These are phyloP conservation scores for Euptelea pleiosperma DNA, from an alignment of 164 flowering plant genomes.

Conservation along the genomic window DNA sequence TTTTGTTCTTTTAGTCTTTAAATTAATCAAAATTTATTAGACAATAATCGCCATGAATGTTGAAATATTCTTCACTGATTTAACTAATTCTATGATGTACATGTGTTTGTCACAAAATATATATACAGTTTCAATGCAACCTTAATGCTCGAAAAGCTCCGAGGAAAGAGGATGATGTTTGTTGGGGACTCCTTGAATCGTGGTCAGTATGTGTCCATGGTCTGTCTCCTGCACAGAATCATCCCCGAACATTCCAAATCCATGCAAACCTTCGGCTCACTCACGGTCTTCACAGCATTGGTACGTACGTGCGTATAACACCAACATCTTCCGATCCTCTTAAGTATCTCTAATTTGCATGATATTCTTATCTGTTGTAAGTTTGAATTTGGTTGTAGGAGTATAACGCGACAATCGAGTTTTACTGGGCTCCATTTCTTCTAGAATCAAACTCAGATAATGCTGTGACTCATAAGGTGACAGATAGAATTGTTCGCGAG, in stretches of 20 bases:
- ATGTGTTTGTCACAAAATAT: not conserved
- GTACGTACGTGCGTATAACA: too few species aligned
- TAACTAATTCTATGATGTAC: not conserved
- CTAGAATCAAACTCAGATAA: slow-evolving; percentile 83
- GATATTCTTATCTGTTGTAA: not conserved
- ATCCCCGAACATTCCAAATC: slow-evolving; percentile 67
- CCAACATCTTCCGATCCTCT: too few species aligned
- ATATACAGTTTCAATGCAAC: slow-evolving; percentile 82
- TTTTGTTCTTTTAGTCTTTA: not conserved
- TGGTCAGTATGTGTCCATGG: slow-evolving; percentile 81
- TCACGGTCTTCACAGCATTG: slow-evolving; percentile 75
- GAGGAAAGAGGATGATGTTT: slow-evolving; percentile 90
- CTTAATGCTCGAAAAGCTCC: slow-evolving; percentile 70
- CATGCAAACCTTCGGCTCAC: slow-evolving; percentile 64
- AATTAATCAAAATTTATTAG: too few species aligned
- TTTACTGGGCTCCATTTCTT: slow-evolving; percentile 97
- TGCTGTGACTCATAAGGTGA: slow-evolving; percentile 52
- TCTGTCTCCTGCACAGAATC: slow-evolving; percentile 76
- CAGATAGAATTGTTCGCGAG: slow-evolving; percentile 61
- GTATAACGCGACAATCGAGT: slow-evolving; percentile 89
- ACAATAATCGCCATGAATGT: too few species aligned
- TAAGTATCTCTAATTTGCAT: not conserved
- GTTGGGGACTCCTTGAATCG: slow-evolving; percentile 89
- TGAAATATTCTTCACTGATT: too few species aligned
- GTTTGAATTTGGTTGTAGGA: slow-evolving; percentile 33